These are phyloP conservation scores for Chloris gayana DNA, from an alignment of 176 grass and related monocot species.

Conservation along the genomic window DNA sequence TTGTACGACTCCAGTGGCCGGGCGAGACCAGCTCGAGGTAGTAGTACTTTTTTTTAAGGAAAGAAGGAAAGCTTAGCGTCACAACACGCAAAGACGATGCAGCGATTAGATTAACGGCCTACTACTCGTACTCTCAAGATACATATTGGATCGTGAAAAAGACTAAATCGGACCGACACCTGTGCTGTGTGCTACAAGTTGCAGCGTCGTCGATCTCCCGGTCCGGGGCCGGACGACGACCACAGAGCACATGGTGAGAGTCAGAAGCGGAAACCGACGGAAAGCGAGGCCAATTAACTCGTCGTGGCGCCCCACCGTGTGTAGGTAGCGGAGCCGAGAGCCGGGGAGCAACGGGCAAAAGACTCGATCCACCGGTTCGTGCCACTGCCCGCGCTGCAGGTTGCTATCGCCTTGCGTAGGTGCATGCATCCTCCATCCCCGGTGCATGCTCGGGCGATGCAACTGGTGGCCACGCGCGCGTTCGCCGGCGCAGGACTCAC, in stretches of 20 bases:
- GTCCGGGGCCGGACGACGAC: not conserved
- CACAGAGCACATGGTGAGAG: not conserved
- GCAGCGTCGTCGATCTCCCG: not conserved
- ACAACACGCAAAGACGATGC: not conserved
- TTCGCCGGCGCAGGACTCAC: too few relatives aligned
- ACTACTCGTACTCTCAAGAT: too few relatives aligned
- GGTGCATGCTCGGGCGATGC: too few relatives aligned
- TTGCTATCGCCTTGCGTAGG: not conserved
- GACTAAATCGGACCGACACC: not conserved
- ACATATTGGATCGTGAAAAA: not conserved
- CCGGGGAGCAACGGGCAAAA: not conserved
- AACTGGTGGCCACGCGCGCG: too few relatives aligned
- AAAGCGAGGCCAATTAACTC: conserved; percentile 21
- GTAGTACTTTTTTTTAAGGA: not conserved
- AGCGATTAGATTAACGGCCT: not conserved
- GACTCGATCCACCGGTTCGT: not conserved
- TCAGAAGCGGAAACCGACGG: not conserved
- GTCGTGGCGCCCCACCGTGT: not conserved
- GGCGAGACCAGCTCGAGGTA: too few relatives aligned
- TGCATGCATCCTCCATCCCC: not conserved
- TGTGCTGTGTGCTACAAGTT: not conserved
- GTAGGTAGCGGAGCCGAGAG: not conserved
- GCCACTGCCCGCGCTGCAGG: not conserved
- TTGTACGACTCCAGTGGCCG: too few relatives aligned
- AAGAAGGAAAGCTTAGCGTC: not conserved